Conservation (phyloP, 495 filamentous ascomycete species). For the Cryomyces antarcticus region DNA sequence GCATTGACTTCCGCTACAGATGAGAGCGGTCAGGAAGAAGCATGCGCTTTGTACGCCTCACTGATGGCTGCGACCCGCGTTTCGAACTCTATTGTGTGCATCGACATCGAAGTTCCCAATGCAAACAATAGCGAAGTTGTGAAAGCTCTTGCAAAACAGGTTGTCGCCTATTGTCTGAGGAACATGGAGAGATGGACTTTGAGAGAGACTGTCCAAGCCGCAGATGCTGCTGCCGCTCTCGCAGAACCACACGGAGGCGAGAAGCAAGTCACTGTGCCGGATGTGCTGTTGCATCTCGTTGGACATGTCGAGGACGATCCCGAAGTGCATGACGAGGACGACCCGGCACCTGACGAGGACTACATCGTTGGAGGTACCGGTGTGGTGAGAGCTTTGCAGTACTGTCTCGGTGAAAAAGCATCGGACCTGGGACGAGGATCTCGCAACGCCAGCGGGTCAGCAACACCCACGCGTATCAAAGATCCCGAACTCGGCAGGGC, state of each 20-base stretch:
- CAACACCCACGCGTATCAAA: constrained; percentile 30
- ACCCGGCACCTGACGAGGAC: constrained; percentile 67
- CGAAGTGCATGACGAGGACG: constrained; percentile 40
- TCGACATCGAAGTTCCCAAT: constrained; percentile 79
- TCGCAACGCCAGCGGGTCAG: constrained; percentile 28
- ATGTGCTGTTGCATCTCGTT: constrained; percentile 48
- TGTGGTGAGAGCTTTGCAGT: constrained; percentile 73
- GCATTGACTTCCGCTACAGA: constrained; percentile 45
- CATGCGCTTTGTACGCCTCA: constrained; percentile 82
- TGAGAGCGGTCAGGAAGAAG: constrained; percentile 68
- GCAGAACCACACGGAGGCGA: constrained; percentile 19
- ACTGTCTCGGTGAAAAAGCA: constrained; percentile 62
- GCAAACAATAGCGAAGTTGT: constrained; percentile 67
- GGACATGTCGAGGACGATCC: constrained; percentile 31
- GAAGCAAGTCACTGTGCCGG: constrained; percentile 31
- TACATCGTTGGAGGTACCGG: constrained; percentile 93
- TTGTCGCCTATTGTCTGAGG: constrained; percentile 77
- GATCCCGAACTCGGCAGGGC: constrained; percentile 26
- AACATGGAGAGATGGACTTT: constrained; percentile 57
- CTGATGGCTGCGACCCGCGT: constrained; percentile 76
- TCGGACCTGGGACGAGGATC: constrained; percentile 28
- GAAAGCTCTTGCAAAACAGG: constrained; percentile 78
- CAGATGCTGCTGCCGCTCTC: constrained; percentile 22
- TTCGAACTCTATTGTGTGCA: constrained; percentile 60
- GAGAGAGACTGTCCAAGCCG: constrained; percentile 18